Evolutionary conservation across 331 rosid genomes (phyloP), one percentile per base, ranked within the genome.

Genomic region (Rosa hybrid): DNA sequence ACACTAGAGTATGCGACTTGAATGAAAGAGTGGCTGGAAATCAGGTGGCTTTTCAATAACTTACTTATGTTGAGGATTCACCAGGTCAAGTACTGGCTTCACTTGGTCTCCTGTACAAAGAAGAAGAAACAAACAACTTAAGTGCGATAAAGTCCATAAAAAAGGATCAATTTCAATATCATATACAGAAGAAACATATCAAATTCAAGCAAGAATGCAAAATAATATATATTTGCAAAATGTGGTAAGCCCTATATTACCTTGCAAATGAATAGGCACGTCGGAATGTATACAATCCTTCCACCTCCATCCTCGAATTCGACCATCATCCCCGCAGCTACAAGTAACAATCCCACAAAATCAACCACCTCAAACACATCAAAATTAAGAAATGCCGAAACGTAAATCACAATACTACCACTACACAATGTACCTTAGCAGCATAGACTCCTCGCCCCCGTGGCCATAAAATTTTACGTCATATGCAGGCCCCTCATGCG

Each of bases 251-350:
- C 30, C 62, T 12, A 25, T 12, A 42, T 60, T 80, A 94, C 97
- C 97, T 77, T 80, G 90, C 23, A 83, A 82, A 83, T 87, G 72
- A 81, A 75, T 75, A 77, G 89, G 86, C 88, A 69, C 74, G 14
- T 74, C 80, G 41, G 87, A 72, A 67, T 75, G 81, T 18, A 80
- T 71, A 80, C 92, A 90, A 34, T 91, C 94, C 72, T 83, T 89
- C 98, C 98, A 93, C 76, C 84, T 91, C 99, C 98, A 95, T 81
- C 97, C 98, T 60, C 87, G 92, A 78, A 93, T 87, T 70, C 89
- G 90, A 30, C 98, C 99, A 78, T 95, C 99, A 72, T 95, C 99
- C 2, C 98, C 99, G 17, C 98, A 92, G 72, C 98, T 92, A 83
- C 81, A 83, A 62, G 42, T 51, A 21, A 77, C 62, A 63, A 77